A percentile compares a stretch with the other conserved stretches of the same genome.
Evolutionary conservation across 768 basidiomycete genomes (phyloP).

Genomic region (Lyophyllum shimeji): DNA sequence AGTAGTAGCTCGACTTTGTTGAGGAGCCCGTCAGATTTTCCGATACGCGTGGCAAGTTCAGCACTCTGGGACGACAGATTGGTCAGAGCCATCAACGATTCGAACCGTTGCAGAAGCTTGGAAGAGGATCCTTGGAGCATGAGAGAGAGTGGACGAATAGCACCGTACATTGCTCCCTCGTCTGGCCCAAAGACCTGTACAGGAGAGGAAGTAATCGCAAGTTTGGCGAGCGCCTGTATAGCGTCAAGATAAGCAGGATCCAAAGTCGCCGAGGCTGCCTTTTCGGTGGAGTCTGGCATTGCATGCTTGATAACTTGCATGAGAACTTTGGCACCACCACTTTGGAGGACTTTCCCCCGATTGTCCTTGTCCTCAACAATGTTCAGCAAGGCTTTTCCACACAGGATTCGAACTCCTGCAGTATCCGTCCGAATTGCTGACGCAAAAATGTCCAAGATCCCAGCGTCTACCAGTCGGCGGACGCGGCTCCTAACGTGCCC

Average conservation of each 20-base stretch:
- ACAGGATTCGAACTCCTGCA: constrained; percentile 51
- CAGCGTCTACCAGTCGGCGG: constrained; percentile 54
- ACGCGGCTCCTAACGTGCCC: constrained; percentile 63
- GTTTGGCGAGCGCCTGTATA: constrained; percentile 89
- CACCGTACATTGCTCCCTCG: constrained; percentile 72
- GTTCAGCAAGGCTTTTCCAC: constrained; percentile 65
- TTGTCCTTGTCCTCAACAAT: constrained; percentile 78
- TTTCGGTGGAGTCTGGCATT: constrained; percentile 25
- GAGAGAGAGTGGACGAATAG: constrained; percentile 76
- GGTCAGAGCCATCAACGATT: constrained; percentile 94
- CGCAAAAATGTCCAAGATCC: constrained; percentile 63
- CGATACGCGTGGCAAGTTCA: constrained; percentile 66
- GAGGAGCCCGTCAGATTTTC: constrained; percentile 56
- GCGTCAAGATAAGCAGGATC: constrained; percentile 54
- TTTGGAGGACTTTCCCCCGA: constrained; percentile 73
- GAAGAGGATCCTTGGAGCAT: constrained; percentile 71
- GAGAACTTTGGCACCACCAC: constrained; percentile 74
- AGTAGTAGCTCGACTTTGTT: constrained; percentile 71
- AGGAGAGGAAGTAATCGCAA: constrained; percentile 90
- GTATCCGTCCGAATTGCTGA: constrained; percentile 63
- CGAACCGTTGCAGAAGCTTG: constrained; percentile 82
- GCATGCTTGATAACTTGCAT: constrained; percentile 53
- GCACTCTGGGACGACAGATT: constrained; percentile 84
- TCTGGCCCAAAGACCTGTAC: constrained; percentile 89
- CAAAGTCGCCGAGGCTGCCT: constrained; percentile 27